Base-by-base conservation (phyloP, 2,329 filamentous ascomycete genomes). In the Phaeophleospora eucalypticola region DNA sequence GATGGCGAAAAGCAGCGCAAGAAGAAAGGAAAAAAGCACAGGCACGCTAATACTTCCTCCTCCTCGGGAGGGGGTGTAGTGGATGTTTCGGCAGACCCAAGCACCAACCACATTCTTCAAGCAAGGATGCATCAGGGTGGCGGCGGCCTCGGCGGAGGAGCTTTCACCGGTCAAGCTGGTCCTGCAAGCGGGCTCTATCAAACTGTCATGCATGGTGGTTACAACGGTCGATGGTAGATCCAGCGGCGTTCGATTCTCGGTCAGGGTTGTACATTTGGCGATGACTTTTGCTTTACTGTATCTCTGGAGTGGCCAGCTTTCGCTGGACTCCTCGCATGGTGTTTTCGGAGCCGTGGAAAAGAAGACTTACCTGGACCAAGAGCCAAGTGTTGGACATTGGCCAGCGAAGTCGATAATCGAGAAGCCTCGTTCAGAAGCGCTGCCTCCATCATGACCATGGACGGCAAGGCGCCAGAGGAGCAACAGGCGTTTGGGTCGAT, bases 31-130 rank as follows among this genome's bases (percentile, higher is more conserved):
- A 96, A 95, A 84, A 96, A 96, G 89, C 91, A 96, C 81, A 94
- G 90, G 84, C 90, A 96, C 85, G 91, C 89, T 93, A 95, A 96
- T 89, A 96, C 91, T 91, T 95, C 90, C 87, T 97, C 91, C 84
- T 95, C 89, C 83, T 61, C 58, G 29, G 87, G 87, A 79, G 90
- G 89, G 83, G 90, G 88, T 79, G 83, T 96, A 91, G 90, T 94
- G 79, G 90, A 97, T 94, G 89, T 56, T 48, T 53, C 53, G 36
- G 29, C 41, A 46, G 95, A 90, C 89, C 87, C 80, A 90, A 97
- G 89, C 42, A 46, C 91, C 91, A 81, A 95, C 89, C 81, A 96
- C 96, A 51, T 58, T 39, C 51, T 58, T 45, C 52, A 84, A 97
- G 80, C 90, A 95, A 79, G 90, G 81, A 86, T 95, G 80, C 90